Conservation (phyloP, 192 early-diverging fungal species). For the Cetraspora pellucida region DNA sequence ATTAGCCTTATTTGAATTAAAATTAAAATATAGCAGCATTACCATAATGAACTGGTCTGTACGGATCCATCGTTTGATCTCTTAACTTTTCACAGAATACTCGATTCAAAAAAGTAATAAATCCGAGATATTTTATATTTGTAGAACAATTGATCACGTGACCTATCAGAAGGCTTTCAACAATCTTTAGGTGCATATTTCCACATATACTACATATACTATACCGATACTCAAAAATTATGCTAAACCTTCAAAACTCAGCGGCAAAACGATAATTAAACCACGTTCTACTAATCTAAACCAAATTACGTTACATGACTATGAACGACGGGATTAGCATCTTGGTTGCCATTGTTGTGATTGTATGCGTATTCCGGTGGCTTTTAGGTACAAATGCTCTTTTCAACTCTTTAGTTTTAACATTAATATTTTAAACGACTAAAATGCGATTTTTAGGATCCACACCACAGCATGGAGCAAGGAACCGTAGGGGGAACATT, state of each 20-base stretch:
- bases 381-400: slow-evolving; percentile 48
- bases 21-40: not conserved
- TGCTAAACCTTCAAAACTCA: too few relatives aligned
- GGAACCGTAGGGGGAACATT: not conserved
- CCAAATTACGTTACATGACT: not conserved
- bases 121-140: too few relatives aligned
- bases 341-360: slow-evolving; percentile 60
- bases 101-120: too few relatives aligned
- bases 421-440: not conserved
- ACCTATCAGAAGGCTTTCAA: too few relatives aligned
- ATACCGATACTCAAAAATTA: too few relatives aligned
- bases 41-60: slow-evolving; percentile 16
- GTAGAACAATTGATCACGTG: too few relatives aligned
- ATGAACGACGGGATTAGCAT: slow-evolving; percentile 66
- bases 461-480: not conserved
- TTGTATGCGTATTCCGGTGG: slow-evolving; percentile 59
- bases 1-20: not conserved
- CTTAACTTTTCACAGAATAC: not conserved
- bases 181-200: too few relatives aligned
- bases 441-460: not conserved
- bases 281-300: too few relatives aligned
- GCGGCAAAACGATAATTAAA: too few relatives aligned
- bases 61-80: slow-evolving; percentile 19
- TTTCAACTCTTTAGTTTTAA: not conserved
- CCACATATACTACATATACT: too few relatives aligned